phyloP scores from a whole-genome alignment of 352 stramenopile genomes.

The Thraustochytrium sp. region DNA sequence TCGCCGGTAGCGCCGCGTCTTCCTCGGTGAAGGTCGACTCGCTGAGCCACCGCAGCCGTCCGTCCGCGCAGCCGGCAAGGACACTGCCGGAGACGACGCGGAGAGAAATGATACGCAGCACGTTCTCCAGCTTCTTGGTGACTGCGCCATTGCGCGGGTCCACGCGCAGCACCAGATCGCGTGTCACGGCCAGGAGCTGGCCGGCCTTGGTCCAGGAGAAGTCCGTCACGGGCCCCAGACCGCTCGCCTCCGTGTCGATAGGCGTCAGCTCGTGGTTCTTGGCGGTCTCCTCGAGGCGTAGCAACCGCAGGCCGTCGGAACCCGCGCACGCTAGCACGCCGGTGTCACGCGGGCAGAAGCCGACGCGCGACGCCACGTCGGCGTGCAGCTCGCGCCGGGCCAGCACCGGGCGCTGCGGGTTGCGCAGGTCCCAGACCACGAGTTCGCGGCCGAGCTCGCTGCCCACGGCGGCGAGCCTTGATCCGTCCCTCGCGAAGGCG shows the following conservation, averaged over 20 bases:
- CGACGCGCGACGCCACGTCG: neutral
- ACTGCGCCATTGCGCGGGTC: neutral
- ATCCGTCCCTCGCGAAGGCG: neutral
- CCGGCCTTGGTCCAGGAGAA: conserved; percentile 8
- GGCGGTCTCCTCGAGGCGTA: neutral
- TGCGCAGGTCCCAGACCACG: neutral
- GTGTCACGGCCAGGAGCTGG: neutral
- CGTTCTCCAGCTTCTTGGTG: neutral
- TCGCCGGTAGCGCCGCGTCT: neutral
- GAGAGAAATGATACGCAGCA: neutral
- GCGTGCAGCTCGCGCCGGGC: neutral
- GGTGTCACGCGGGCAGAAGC: neutral
- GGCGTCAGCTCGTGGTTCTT: neutral
- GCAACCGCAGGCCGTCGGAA: neutral
- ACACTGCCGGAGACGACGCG: neutral
- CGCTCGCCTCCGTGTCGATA: neutral
- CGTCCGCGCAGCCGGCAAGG: neutral
- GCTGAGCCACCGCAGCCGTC: neutral
- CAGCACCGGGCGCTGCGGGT: neutral
- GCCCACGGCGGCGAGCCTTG: neutral
- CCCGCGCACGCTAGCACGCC: neutral
- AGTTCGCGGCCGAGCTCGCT: neutral
- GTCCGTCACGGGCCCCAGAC: neutral
- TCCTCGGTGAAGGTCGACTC: neutral
- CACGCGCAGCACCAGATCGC: neutral